Base-by-base conservation (phyloP, 108 stramenopile species). In the Cyclotella choctawhatcheeana region DNA sequence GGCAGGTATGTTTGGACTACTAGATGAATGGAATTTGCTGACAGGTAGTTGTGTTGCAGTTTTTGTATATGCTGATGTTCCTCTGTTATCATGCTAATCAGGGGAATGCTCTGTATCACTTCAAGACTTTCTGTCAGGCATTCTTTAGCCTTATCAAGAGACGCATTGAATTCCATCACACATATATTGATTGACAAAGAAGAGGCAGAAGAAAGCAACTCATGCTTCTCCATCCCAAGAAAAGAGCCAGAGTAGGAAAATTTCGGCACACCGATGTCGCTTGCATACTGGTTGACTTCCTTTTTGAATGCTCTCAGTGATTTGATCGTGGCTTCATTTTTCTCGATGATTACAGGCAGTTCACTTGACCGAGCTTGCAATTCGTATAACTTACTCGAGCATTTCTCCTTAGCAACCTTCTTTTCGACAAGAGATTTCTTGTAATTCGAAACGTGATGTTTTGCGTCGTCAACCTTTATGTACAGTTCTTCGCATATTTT, bases 161-260 rank as follows among this genome's bases (percentile, higher is more conserved):
- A 48, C 17, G 12, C 47, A 10, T n/a, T 48, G 17, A 48, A 48
- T 4, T 48, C 17, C 8, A n/a, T 17, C n/a, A n/a, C 16, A n/a
- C 17, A 48, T n/a, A 17, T n/a, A n/a, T 48, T 48, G n/a, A 48
- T 48, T 48, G 4, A 4, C 4, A n/a, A n/a, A n/a, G 47, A 48
- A n/a, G 47, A 48, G 47, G 12, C 47, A n/a, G 12, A 10, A n/a
- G 47, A 48, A 8, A 48, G 17, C n/a, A 48, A 48, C 4, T 48
- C 18, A n/a, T 48, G 47, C 47, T 48, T 48, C 47, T 48, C 47
- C 47, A n/a, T 10, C 12, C 47, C 47, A 48, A 48, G n/a, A n/a
- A 48, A 48, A 4, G 47, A 48, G 8, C 47, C 47, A 48, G 17
- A 48, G n/a, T 48, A 48, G 4, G 17, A n/a, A n/a, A n/a, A 48